Conservation (phyloP, 2,329 filamentous ascomycete genomes). For the Alternaria arbusti region DNA sequence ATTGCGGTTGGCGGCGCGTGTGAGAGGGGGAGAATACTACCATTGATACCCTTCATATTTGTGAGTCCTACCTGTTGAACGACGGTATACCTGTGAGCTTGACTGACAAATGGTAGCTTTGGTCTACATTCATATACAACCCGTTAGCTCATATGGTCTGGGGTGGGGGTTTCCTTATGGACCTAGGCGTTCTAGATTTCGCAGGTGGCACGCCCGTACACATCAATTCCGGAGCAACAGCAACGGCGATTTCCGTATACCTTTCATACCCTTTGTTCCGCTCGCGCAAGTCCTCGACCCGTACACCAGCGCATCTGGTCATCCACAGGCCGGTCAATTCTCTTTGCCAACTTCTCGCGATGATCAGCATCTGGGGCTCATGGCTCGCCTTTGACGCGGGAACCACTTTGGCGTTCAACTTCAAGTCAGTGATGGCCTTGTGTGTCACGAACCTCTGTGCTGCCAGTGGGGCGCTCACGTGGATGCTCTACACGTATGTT, state of each 20-base stretch:
- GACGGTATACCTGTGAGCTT: not conserved
- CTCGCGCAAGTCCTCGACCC: slow-evolving; percentile 52
- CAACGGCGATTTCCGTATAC: slow-evolving; percentile 55
- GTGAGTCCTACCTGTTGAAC: slow-evolving; percentile 17
- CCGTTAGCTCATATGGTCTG: slow-evolving; percentile 59
- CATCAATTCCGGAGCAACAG: slow-evolving; percentile 52
- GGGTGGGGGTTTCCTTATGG: slow-evolving; percentile 54
- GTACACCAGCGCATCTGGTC: slow-evolving; percentile 56
- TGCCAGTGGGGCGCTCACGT: slow-evolving; percentile 55
- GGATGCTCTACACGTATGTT: slow-evolving; percentile 54
- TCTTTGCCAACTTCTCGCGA: slow-evolving; percentile 55
- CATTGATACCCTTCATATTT: slow-evolving; percentile 58
- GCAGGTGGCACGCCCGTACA: slow-evolving; percentile 52
- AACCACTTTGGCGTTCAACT: slow-evolving; percentile 57
- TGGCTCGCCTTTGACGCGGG: slow-evolving; percentile 61
- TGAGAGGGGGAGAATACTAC: slow-evolving; percentile 56
- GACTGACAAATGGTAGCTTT: slow-evolving; percentile 43
- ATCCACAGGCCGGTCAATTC: slow-evolving; percentile 58
- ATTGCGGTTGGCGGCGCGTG: slow-evolving; percentile 59
- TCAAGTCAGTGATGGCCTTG: slow-evolving; percentile 59
- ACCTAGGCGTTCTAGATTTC: slow-evolving; percentile 56
- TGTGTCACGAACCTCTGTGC: slow-evolving; percentile 60
- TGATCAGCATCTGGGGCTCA: slow-evolving; percentile 60
- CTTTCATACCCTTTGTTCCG: slow-evolving; percentile 59
- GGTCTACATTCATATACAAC: slow-evolving; percentile 58